Evolutionary conservation across 352 stramenopile genomes (phyloP).

Genomic region (Hyaloperonospora brassicae): DNA sequence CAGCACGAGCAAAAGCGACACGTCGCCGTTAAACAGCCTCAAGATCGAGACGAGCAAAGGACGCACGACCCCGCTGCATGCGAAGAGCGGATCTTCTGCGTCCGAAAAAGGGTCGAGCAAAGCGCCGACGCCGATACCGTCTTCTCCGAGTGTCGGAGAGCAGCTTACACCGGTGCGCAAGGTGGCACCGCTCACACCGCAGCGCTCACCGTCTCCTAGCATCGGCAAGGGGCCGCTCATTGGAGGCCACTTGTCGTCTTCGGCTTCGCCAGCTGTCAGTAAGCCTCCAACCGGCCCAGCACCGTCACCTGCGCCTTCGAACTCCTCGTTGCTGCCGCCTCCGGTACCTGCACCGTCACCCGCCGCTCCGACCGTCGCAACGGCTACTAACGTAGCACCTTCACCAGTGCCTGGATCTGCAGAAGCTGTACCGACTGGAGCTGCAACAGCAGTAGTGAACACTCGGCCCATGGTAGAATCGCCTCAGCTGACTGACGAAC

Average conservation of each 20-base stretch:
- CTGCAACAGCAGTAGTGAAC: conserved; percentile 8
- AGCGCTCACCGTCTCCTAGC: conserved; percentile 32
- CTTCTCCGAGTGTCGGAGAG: conserved; percentile 28
- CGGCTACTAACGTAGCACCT: conserved; percentile 10
- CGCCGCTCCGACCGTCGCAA: not conserved
- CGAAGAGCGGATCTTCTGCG: conserved; percentile 34
- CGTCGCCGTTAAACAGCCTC: conserved; percentile 23
- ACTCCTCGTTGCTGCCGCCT: conserved; percentile 22
- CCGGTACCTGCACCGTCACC: conserved; percentile 22
- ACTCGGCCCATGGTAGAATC: conserved; percentile 30
- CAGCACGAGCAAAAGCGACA: conserved; percentile 43
- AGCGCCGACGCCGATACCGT: conserved; percentile 18
- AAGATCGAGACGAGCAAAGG: conserved; percentile 36
- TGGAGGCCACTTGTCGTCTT: conserved; percentile 16
- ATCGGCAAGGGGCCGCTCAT: conserved; percentile 17
- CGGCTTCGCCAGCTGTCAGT: conserved; percentile 28
- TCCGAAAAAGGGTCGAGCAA: conserved; percentile 31
- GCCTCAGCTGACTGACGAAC: conserved; percentile 65
- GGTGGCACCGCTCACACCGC: conserved; percentile 30
- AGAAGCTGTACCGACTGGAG: conserved; percentile 17
- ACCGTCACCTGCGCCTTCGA: conserved; percentile 22
- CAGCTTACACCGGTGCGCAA: conserved; percentile 26
- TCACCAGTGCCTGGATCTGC: conserved; percentile 11
- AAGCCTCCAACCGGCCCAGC: conserved; percentile 16
- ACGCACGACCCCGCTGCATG: conserved; percentile 47